phyloP scores from a whole-genome alignment of 345 rosid species.

The Alliaria petiolata region DNA sequence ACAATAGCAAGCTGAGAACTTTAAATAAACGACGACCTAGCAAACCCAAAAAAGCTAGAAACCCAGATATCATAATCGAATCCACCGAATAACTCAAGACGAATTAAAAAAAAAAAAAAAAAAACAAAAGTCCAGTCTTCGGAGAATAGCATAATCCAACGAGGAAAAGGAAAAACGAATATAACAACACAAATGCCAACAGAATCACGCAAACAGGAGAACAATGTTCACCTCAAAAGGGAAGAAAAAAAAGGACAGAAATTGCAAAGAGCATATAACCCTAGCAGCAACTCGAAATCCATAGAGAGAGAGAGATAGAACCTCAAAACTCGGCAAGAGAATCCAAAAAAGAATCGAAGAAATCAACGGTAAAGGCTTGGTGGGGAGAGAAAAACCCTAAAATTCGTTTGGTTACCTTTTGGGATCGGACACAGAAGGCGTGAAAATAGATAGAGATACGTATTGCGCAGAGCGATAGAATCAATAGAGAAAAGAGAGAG shows the following conservation, averaged over 20 bases:
- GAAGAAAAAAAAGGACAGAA: not conserved
- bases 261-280: constrained; percentile 17
- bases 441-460: constrained; percentile 16
- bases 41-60: no score
- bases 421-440: constrained; percentile 18
- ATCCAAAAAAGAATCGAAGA: constrained; percentile 4
- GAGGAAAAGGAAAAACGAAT: constrained; percentile 6
- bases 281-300: constrained; percentile 19
- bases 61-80: not conserved
- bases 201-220: constrained; percentile 27
- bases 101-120: not conserved
- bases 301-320: not conserved
- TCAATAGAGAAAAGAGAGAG: constrained; percentile 31
- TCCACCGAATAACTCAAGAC: not conserved
- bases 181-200: constrained; percentile 2
- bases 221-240: constrained; percentile 20
- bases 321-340: not conserved
- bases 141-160: constrained; percentile 23
- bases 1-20: not conserved
- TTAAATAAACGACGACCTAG: not conserved
- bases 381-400: constrained; percentile 16
- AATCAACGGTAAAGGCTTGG: constrained; percentile 5
- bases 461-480: constrained; percentile 28
- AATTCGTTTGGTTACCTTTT: constrained; percentile 2
- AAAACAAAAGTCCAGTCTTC: not conserved